These are phyloP conservation scores for Spathaspora boniae DNA, from an alignment of 805 yeast species.

Conservation along the genomic window DNA sequence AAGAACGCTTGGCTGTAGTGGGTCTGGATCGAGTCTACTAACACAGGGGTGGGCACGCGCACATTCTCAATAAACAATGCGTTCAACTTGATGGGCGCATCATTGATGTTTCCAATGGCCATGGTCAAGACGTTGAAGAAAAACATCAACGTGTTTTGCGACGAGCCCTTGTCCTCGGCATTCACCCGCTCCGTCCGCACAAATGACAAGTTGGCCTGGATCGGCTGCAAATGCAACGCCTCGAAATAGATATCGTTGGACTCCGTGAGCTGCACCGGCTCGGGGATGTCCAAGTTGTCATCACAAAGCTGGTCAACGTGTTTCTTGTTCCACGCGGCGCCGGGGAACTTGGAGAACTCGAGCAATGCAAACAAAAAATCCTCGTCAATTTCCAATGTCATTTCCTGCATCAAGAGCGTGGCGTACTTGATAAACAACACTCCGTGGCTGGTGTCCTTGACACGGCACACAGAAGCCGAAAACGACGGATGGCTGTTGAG, in stretches of 20 bases:
- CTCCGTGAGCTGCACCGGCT: constrained; percentile 53
- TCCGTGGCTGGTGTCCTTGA: constrained; percentile 89
- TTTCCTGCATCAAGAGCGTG: constrained; percentile 81
- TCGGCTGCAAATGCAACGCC: constrained; percentile 87
- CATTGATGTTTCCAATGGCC: constrained; percentile 96
- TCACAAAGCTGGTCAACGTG: constrained; percentile 55
- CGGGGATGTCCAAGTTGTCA: constrained; percentile 62
- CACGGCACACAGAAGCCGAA: constrained; percentile 77
- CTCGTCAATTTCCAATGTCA: constrained; percentile 91
- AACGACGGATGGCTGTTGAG: constrained; percentile 87
- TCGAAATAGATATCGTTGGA: constrained; percentile 86
- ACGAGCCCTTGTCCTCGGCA: constrained; percentile 55
- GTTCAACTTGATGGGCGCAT: constrained; percentile 89
- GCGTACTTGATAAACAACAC: constrained; percentile 89
- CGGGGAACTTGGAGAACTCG: constrained; percentile 78
- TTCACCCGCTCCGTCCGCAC: constrained; percentile 79
- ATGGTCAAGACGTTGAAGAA: constrained; percentile 83
- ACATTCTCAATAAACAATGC: constrained; percentile 86
- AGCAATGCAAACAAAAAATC: constrained; percentile 80
- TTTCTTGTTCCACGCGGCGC: constrained; percentile 66
- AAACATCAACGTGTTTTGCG: constrained; percentile 68
- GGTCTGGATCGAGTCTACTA: constrained; percentile 65
- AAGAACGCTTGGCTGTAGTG: constrained; percentile 92
- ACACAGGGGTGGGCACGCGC: constrained; percentile 75
- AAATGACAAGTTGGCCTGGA: constrained; percentile 83